Evolutionary conservation across 2,329 filamentous ascomycete genomes (phyloP).

Genomic region (Aspergillus pseudotamarii): DNA sequence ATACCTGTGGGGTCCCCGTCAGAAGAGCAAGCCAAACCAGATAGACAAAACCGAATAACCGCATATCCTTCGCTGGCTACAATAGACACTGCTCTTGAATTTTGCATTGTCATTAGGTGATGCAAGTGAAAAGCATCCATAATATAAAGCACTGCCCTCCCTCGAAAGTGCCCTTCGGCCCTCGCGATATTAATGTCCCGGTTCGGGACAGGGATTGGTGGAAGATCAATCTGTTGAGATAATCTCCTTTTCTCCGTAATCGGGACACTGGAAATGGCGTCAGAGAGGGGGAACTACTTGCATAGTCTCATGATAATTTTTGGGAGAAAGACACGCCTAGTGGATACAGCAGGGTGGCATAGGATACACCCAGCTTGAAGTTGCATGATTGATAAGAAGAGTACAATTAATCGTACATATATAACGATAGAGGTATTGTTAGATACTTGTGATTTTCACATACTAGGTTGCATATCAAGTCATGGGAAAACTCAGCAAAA

Average conservation of each 20-base stretch:
- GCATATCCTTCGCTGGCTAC: constrained; percentile 17
- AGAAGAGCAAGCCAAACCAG: constrained; percentile 19
- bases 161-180: constrained; percentile 14
- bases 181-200: constrained; percentile 28
- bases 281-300: background rate
- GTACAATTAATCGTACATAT: background rate
- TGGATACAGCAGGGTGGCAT: background rate
- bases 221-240: constrained; percentile 15
- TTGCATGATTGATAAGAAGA: background rate
- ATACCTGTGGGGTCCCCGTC: constrained; percentile 9
- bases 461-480: background rate
- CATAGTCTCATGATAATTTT: background rate
- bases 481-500: background rate
- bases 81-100: background rate
- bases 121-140: background rate
- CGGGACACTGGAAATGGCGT: constrained; percentile 15
- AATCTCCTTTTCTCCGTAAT: constrained; percentile 2
- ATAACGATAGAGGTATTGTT: background rate
- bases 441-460: background rate
- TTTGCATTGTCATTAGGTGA: background rate
- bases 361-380: background rate
- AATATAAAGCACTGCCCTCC: background rate
- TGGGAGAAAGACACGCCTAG: background rate
- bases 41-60: constrained; percentile 20
- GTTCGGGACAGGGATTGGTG: constrained; percentile 28